Evolutionary conservation across 495 filamentous ascomycete species (phyloP), one percentile per base, ranked within the genome.

Genomic region (Bryoglossum gracile): DNA sequence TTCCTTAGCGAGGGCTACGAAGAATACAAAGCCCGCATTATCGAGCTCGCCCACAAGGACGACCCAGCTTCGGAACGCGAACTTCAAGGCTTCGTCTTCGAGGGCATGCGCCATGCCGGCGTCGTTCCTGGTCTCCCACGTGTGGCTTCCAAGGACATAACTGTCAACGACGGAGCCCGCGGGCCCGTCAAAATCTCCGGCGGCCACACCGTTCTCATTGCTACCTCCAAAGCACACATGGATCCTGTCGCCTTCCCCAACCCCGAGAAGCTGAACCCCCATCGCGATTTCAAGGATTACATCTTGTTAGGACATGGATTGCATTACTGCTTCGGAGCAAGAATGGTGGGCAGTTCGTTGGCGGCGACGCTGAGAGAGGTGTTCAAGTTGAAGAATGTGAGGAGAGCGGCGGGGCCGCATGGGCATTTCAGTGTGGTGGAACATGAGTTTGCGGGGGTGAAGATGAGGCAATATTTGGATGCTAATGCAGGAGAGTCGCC

Each of bases 241-340:
- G 86, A 92, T 55, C 64, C 72, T 3, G 62, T 59, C 5, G 65
- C 76, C 55, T 91, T 87, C 75, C 80, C 86, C 11, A 71, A 82
- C 38, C 82, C 86, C 4, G 68, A 79, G 8, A 63, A 75, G 34
- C 76, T 92, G 28, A 75, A 77, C 51, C 76, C 85, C 6, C 74
- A 81, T 52, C 82, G 87, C 4, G 82, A 84, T 0, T 57, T 87
- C 10, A 76, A 79, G 19, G 71, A 67, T 2, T 89, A 94, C 64
- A 73, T 85, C 55, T 73, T 82, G 58, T 80, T 84, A 56, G 78
- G 77, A 34, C 59, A 73, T 8, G 82, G 81, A 0, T 68, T 82
- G 18, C 76, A 83, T 64, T 69, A 71, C 10, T 80, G 76, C 52
- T 74, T 89, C 24, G 84, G 82, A 21, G 64, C 68, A 32, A 74